Base-by-base conservation (phyloP, 176 grass and related monocot species). In the Themeda triandra region DNA sequence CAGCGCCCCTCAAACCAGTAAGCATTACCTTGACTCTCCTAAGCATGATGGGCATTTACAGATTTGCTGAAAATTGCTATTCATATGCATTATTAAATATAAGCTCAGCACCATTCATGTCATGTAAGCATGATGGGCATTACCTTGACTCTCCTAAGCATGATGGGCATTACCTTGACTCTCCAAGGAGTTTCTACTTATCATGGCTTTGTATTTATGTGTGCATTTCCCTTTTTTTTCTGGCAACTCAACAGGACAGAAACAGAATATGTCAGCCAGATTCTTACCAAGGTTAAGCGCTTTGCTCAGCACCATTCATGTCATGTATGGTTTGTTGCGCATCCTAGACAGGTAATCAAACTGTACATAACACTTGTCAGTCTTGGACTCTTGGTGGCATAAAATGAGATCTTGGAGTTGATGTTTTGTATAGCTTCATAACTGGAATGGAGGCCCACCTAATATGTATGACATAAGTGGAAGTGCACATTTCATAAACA, bases 321-420 rank as follows among this genome's bases (percentile, higher is more conserved):
- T 30, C 97, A 99, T 86, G 97, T 99, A 37, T 99, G 97, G 97
- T 96, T 99, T 92, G 97, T 99, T 88, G 97, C 97, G 3, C 97
- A 99, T 77, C 97, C 97, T 54, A 96, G 85, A 89, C 97, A 99
- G 97, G 97, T 99, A 92, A 79, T 58, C 41, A 79, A 69, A 75
- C 28, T 67, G 23, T 69, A 56, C 37, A n/a, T 64, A 45, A 33
- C 75, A 21, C 17, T 30, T 87, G 27, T 48, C 5, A 36, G 77
- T 58, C 0, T 49, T 74, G 71, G 27, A 36, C 73, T 58, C 0
- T 49, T 74, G 71, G 27, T 31, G 14, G 45, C 18, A 72, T 66
- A 39, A 72, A 66, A 54, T 27, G 25, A 41, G 8, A 37, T 80
- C 58, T 90, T 86, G 63, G 45, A 68, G 10, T 78, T 77, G 65